A percentile compares a stretch with the other conserved stretches of the same genome.
phyloP scores from a whole-genome alignment of 345 rosid genomes.

The Lepidium aucheri region DNA sequence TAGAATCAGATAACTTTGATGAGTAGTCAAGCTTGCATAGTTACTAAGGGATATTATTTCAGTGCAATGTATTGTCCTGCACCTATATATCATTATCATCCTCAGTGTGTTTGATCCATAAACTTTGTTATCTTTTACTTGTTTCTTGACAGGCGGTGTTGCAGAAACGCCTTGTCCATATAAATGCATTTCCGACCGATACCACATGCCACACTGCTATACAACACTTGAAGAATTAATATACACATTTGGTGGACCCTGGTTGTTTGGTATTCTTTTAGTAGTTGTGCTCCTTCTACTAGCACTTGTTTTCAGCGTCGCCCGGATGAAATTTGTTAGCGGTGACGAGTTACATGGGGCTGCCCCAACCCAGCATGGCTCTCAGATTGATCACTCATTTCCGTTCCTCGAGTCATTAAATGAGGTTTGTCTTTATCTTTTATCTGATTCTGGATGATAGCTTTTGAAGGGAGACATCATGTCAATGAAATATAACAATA shows the following conservation, averaged over 20 bases:
- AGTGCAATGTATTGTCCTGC: not conserved
- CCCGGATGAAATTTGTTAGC: conserved; percentile 83
- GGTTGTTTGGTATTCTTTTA: conserved; percentile 70
- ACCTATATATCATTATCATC: not conserved
- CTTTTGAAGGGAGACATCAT: not conserved
- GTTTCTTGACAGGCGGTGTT: conserved; percentile 59
- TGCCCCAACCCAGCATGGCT: conserved; percentile 52
- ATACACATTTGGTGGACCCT: conserved; percentile 95
- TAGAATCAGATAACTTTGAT: not conserved
- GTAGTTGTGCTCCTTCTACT: conserved; percentile 67
- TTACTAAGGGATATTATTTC: not conserved
- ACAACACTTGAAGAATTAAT: conserved; percentile 85
- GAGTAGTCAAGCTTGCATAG: not conserved
- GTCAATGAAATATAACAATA: not conserved
- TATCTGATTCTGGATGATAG: not conserved
- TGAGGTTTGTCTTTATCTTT: conserved; percentile 46
- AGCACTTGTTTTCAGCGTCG: conserved; percentile 89
- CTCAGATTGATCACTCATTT: conserved; percentile 64
- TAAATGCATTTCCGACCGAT: conserved; percentile 74
- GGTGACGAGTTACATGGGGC: conserved; percentile 67
- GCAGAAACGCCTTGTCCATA: conserved; percentile 84
- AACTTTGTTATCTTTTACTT: not conserved
- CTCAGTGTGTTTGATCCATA: not conserved
- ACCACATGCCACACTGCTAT: conserved; percentile 86
- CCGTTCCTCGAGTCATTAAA: conserved; percentile 91